Evolutionary conservation across 1,284 basidiomycete genomes (phyloP).

Genomic region (Tylopilus orsonianus): DNA sequence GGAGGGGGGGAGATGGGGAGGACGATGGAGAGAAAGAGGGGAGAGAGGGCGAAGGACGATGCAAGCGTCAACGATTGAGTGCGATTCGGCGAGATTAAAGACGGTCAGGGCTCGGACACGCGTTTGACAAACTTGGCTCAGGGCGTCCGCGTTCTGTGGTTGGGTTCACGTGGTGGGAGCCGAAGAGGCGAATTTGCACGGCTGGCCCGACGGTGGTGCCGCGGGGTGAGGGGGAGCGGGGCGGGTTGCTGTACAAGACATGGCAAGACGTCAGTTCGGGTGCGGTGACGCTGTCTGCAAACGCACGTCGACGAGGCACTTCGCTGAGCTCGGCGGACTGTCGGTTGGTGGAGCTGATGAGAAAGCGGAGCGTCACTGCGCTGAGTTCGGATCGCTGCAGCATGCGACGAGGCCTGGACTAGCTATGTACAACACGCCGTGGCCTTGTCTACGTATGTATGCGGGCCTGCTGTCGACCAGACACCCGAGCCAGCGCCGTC

Average conservation of each 20-base stretch:
- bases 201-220: slow-evolving; percentile 15
- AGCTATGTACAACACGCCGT: too few species aligned
- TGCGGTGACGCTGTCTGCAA: slow-evolving; percentile 19
- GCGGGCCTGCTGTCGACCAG: too few species aligned
- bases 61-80: slow-evolving; percentile 26
- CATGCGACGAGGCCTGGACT: too few species aligned
- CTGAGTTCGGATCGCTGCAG: slow-evolving; percentile 30
- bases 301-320: slow-evolving; percentile 29
- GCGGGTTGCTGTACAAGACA: slow-evolving; percentile 21
- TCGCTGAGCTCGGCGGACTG: slow-evolving; percentile 39
- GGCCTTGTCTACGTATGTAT: too few species aligned
- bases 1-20: not conserved
- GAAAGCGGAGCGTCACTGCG: slow-evolving; percentile 23
- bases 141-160: slow-evolving; percentile 32
- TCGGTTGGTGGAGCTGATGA: slow-evolving; percentile 28
- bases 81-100: slow-evolving; percentile 36
- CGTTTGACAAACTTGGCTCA: slow-evolving; percentile 38
- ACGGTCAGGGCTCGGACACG: slow-evolving; percentile 35
- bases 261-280: slow-evolving; percentile 29
- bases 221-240: slow-evolving; percentile 7
- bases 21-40: slow-evolving; percentile 10
- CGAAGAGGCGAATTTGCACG: slow-evolving; percentile 29
- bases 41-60: slow-evolving; percentile 20
- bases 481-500: not conserved
- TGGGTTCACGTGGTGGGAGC: slow-evolving; percentile 37